Conservation (phyloP, 805 yeast genomes). For the Saturnispora quitensis region DNA sequence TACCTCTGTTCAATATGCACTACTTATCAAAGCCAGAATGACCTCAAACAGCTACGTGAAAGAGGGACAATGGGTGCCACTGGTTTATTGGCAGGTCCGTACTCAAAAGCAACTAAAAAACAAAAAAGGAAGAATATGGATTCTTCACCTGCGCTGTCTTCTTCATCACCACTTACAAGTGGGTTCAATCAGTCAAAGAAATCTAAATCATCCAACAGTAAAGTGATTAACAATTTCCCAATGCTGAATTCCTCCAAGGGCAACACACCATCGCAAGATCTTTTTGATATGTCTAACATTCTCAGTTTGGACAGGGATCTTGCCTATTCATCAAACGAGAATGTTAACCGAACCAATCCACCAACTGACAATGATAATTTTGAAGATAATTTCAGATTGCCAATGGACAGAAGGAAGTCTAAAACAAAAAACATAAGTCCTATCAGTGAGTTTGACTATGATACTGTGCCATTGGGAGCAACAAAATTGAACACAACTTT, state of each 20-base stretch:
- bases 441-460: constrained; percentile 9
- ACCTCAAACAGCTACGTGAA: constrained; percentile 20
- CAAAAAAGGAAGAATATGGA: constrained; percentile 2
- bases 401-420: neutral
- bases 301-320: constrained; percentile 4
- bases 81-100: constrained; percentile 28
- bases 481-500: constrained; percentile 46
- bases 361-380: neutral
- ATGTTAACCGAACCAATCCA: neutral
- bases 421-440: neutral
- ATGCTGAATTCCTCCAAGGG: neutral
- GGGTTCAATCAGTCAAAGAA: constrained; percentile 1
- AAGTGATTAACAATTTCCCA: constrained; percentile 6
- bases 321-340: neutral
- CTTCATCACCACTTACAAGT: constrained; percentile 8
- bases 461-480: constrained; percentile 37
- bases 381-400: constrained; percentile 1
- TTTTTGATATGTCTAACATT: constrained; percentile 7
- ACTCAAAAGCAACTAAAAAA: constrained; percentile 7
- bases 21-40: constrained; percentile 17
- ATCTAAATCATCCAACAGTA: neutral
- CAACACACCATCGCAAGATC: constrained; percentile 1
- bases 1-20: constrained; percentile 25
- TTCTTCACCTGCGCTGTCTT: constrained; percentile 8
- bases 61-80: constrained; percentile 27